Percentiles rank a stretch among this genome's conserved stretches.
Conservation (phyloP, 345 rosid species). For the Ailanthus altissimus region DNA sequence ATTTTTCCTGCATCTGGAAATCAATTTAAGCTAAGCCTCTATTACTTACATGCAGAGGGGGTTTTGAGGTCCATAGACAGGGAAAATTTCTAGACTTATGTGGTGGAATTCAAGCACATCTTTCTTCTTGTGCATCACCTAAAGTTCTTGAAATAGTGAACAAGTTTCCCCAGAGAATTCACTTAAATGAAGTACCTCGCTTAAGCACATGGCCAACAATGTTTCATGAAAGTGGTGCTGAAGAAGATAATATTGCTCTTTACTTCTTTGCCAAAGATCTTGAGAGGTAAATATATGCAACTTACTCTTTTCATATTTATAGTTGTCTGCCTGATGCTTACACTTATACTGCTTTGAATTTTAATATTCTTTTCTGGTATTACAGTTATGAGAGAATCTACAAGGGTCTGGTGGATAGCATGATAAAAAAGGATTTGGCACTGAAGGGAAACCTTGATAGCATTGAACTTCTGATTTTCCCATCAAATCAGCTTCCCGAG, state of each 20-base stretch:
- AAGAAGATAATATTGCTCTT: slow-evolving; percentile 88
- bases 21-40: slow-evolving; percentile 17
- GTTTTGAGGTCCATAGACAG: slow-evolving; percentile 60
- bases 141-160: slow-evolving; percentile 66
- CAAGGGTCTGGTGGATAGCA: slow-evolving; percentile 70
- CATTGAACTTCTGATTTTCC: slow-evolving; percentile 78
- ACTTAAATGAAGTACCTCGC: slow-evolving; percentile 80
- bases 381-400: slow-evolving; percentile 79
- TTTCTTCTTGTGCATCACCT: slow-evolving; percentile 71
- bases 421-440: slow-evolving; percentile 86
- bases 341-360: not conserved
- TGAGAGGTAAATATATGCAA: slow-evolving; percentile 55
- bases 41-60: slow-evolving; percentile 58
- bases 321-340: slow-evolving; percentile 8
- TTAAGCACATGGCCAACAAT: slow-evolving; percentile 79
- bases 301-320: not conserved
- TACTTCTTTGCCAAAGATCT: slow-evolving; percentile 92
- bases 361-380: slow-evolving; percentile 23
- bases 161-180: slow-evolving; percentile 56
- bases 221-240: slow-evolving; percentile 67
- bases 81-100: slow-evolving; percentile 48
- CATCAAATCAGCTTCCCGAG: slow-evolving; percentile 87
- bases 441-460: slow-evolving; percentile 72
- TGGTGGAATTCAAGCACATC: slow-evolving; percentile 85
- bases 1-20: not conserved